Conservation (phyloP, 1,284 basidiomycete species). For the Fomitopsis betulina region DNA sequence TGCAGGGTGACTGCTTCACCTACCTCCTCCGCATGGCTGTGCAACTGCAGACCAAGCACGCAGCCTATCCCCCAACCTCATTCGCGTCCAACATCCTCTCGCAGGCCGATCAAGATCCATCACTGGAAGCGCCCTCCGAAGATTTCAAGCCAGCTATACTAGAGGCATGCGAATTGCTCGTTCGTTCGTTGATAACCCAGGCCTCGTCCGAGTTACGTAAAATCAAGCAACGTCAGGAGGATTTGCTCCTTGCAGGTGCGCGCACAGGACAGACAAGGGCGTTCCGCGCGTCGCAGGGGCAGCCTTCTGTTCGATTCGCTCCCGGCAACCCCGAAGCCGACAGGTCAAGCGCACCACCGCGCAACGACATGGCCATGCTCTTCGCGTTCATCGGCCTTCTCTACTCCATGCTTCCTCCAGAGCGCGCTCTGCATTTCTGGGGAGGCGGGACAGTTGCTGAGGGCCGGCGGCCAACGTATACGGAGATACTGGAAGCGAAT, state of each 20-base stretch:
- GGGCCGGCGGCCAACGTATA: constrained; percentile 38
- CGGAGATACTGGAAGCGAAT: constrained; percentile 53
- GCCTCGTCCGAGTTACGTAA: constrained; percentile 86
- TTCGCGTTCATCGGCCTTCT: constrained; percentile 82
- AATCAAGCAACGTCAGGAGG: constrained; percentile 90
- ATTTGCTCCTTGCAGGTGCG: constrained; percentile 62
- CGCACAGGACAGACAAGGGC: constrained; percentile 52
- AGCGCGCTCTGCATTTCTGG: constrained; percentile 84
- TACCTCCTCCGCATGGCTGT: constrained; percentile 62
- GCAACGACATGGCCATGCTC: constrained; percentile 82
- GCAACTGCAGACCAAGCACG: constrained; percentile 44
- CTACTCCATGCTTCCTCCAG: constrained; percentile 70
- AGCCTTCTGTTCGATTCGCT: constrained; percentile 13
- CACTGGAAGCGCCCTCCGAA: constrained; percentile 53
- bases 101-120: constrained; percentile 45
- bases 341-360: constrained; percentile 36
- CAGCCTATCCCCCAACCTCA: constrained; percentile 39
- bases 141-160: constrained; percentile 69
- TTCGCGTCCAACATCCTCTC: constrained; percentile 37
- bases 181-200: constrained; percentile 72
- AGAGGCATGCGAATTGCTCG: constrained; percentile 64
- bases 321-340: constrained; percentile 29
- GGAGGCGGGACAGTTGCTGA: constrained; percentile 52
- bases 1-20: constrained; percentile 80
- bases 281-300: constrained; percentile 41